These are phyloP conservation scores for Achaetomiella virescens DNA, from an alignment of 495 filamentous ascomycete species.

Conservation along the genomic window DNA sequence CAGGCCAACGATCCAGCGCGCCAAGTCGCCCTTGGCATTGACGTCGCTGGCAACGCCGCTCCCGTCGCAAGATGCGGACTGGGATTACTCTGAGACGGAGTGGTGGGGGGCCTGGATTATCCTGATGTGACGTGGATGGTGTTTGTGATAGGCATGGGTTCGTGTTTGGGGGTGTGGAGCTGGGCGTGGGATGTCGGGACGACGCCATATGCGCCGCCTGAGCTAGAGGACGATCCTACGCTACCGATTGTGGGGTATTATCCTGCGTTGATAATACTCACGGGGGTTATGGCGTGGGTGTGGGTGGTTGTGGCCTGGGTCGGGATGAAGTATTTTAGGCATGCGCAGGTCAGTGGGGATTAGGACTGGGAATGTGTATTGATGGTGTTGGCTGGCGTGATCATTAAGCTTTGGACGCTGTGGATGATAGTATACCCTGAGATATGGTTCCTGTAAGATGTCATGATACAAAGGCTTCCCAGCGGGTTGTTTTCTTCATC, in stretches of 20 bases:
- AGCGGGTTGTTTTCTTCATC: too few species aligned
- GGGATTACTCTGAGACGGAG: slow-evolving; percentile 88
- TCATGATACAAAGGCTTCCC: too few species aligned
- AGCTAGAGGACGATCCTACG: slow-evolving; percentile 87
- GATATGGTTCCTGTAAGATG: neutral
- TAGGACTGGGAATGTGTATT: slow-evolving; percentile 23
- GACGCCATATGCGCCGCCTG: slow-evolving; percentile 86
- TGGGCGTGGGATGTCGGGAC: slow-evolving; percentile 99
- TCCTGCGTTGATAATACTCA: slow-evolving; percentile 86
- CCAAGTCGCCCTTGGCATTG: slow-evolving; percentile 56
- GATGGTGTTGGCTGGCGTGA: neutral
- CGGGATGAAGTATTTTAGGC: slow-evolving; percentile 98
- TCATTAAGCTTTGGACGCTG: neutral
- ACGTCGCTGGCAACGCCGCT: slow-evolving; percentile 35
- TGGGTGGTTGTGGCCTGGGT: slow-evolving; percentile 97
- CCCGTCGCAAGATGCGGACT: slow-evolving; percentile 46
- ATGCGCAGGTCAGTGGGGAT: slow-evolving; percentile 73
- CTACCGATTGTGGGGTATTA: slow-evolving; percentile 96
- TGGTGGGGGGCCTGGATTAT: slow-evolving; percentile 98
- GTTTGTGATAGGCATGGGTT: slow-evolving; percentile 93
- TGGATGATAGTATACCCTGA: neutral
- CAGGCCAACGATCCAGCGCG: slow-evolving; percentile 46
- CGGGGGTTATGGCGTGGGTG: slow-evolving; percentile 95
- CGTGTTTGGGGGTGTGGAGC: slow-evolving; percentile 94
- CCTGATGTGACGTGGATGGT: slow-evolving; percentile 85